These are phyloP conservation scores for Pythium rishiriense DNA, from an alignment of 352 stramenopile species.

Conservation along the genomic window DNA sequence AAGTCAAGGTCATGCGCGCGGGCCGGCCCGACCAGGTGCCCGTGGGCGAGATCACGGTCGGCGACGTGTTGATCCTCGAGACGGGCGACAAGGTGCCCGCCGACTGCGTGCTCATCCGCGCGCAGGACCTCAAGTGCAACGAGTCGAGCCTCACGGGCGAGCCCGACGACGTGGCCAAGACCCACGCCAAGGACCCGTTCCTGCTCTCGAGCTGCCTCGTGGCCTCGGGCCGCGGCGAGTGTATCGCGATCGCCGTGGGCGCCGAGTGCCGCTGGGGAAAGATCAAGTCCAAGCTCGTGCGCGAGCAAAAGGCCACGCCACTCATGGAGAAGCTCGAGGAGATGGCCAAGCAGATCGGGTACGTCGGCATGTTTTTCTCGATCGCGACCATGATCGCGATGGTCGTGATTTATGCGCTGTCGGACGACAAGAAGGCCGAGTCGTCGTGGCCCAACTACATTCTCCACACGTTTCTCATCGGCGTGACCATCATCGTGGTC, in stretches of 20 bases:
- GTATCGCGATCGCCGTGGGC: conserved; percentile 84
- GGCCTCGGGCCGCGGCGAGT: conserved; percentile 68
- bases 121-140: conserved; percentile 93
- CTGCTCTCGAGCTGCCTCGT: conserved; percentile 87
- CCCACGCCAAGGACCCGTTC: conserved; percentile 67
- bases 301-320: conserved; percentile 87
- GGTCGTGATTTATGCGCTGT: conserved; percentile 79
- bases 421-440: conserved; percentile 56
- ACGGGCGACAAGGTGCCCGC: conserved; percentile 94
- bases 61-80: conserved; percentile 91
- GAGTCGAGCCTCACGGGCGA: conserved; percentile 97
- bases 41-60: conserved; percentile 76
- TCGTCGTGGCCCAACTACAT: conserved; percentile 81
- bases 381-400: conserved; percentile 86
- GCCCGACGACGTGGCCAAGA: conserved; percentile 92
- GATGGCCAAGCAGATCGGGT: conserved; percentile 91
- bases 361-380: conserved; percentile 83
- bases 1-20: conserved; percentile 77
- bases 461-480: conserved; percentile 94
- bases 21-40: conserved; percentile 66
- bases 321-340: conserved; percentile 92
- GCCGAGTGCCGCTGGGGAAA: conserved; percentile 85
- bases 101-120: conserved; percentile 92
- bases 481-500: conserved; percentile 94
- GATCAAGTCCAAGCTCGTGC: conserved; percentile 90